Base-by-base conservation (phyloP, 257 asterid species). In the Fraxinus quadrangulata region DNA sequence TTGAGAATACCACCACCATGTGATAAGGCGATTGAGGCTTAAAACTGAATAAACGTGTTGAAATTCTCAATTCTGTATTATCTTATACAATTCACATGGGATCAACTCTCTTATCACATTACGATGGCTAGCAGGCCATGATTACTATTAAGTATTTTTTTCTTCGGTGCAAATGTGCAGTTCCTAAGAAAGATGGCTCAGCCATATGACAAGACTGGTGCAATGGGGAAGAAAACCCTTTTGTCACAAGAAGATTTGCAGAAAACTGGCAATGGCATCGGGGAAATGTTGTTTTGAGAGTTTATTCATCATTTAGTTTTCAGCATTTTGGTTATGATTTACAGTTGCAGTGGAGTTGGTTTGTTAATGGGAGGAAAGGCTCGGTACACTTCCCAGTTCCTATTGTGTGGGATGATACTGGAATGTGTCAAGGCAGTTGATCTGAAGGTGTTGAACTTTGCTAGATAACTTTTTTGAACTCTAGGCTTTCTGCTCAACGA, bases 181-280 rank as follows among this genome's bases (percentile, higher is more conserved):
- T 95, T 95, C 83, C 83, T 95, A 77, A 88, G 90, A 85, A 92
- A 90, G 89, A 94, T 95, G 99, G 99, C 98, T 59, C 99, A 95
- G 86, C 99, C 99, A 6, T 95, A 95, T 63, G 98, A 95, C 70
- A 95, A 88, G 80, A 95, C 83, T 1, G 99, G 97, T 33, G 91
- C 94, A 1, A 63, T 88, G 88, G 99, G 97, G 40, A 90, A 90
- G 84, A 95, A 77, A 79, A 92, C 97, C 77, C 96, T 95, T 68
- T 82, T 95, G 65, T 91, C 96, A 5, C 96, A 92, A 82, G 89
- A 94, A 75, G 99, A 95, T 82, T 73, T 95, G 89, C 96, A 91
- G 90, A 91, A 90, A 85, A 86, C 90, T 90, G 89, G 75, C 77
- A 89, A 84, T 40, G 90, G 90, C 34, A 83, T 77, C 14, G 83